Percentiles rank a stretch among this genome's conserved stretches.
These are phyloP conservation scores for Mucor velutinosus DNA, from an alignment of 371 early-diverging fungal genomes.

Conservation along the genomic window DNA sequence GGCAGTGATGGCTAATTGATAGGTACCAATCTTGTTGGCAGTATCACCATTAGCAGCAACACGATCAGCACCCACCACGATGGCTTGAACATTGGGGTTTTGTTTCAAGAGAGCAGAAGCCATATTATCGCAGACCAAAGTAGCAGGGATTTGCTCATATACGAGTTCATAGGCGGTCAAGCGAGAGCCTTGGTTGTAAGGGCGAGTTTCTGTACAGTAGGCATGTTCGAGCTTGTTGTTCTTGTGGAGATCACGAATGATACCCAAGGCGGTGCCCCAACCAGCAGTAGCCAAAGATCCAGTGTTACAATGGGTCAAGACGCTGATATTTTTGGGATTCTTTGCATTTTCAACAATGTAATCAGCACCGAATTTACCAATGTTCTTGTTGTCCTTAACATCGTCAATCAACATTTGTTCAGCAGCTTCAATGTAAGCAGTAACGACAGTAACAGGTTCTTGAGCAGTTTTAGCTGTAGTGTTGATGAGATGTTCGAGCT, in stretches of 20 bases:
- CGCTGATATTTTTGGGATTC: slow-evolving; percentile 52
- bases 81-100: slow-evolving; percentile 67
- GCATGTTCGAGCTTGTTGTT: slow-evolving; percentile 69
- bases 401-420: slow-evolving; percentile 88
- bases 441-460: slow-evolving; percentile 44
- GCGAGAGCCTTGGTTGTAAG: slow-evolving; percentile 96
- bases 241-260: slow-evolving; percentile 80
- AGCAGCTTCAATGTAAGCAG: slow-evolving; percentile 71
- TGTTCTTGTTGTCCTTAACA: slow-evolving; percentile 84
- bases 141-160: slow-evolving; percentile 89
- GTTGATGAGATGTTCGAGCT: slow-evolving; percentile 56
- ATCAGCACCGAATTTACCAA: slow-evolving; percentile 83
- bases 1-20: slow-evolving; percentile 92
- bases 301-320: slow-evolving; percentile 97
- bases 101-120: slow-evolving; percentile 78
- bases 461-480: slow-evolving; percentile 16
- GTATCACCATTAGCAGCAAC: slow-evolving; percentile 97
- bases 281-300: slow-evolving; percentile 89
- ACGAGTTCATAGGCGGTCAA: slow-evolving; percentile 94
- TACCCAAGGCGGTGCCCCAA: slow-evolving; percentile 87
- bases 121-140: slow-evolving; percentile 92
- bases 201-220: slow-evolving; percentile 95
- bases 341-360: slow-evolving; percentile 53
- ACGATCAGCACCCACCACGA: slow-evolving; percentile 96
- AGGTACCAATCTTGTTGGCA: slow-evolving; percentile 98